Base-by-base conservation (phyloP, 257 asterid genomes). In the Solanum arcanum region DNA sequence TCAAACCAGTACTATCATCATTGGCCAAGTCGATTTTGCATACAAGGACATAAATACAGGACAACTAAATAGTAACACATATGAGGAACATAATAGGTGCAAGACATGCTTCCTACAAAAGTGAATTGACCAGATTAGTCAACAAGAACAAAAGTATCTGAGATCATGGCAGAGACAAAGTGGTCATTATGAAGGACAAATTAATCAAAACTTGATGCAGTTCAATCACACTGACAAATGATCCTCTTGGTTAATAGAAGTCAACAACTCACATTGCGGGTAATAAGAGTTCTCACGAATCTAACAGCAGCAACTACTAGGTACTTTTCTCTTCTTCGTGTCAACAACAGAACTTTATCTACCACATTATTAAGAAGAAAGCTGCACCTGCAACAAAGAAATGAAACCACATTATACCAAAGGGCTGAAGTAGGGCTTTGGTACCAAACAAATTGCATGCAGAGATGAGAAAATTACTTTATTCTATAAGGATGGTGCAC, bases 271-370 rank as follows among this genome's bases (percentile, higher is more conserved):
- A 97, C 99, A 93, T 92, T 92, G 91, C 96, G 99, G 87, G 97
- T 92, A 87, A 97, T 88, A 80, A 97, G 96, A 60, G 98, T 94
- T 90, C 98, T 90, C 89, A 95, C 86, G 90, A 97, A 95, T 93
- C 99, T 94, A 92, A 97, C 93, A 72, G 98, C 98, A 87, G 98
- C 96, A 88, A 95, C 94, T 83, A 94, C 97, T 78, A 97, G 95
- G 88, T 95, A 95, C 89, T 96, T 97, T 89, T 97, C 99, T 91
- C 92, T 94, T 91, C 99, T 95, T 88, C 89, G 92, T 12, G 98
- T 97, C 92, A 97, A 92, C 90, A 89, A 89, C 87, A 97, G 69
- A 91, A 96, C 98, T 91, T 97, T 97, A 84, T 93, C 99, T 33
- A 96, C 93, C 86, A 93, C 98, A 82, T 94, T 94, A 90, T 94